These are phyloP conservation scores for Alternaria atra DNA, from an alignment of 2,329 filamentous ascomycete genomes.

Conservation along the genomic window DNA sequence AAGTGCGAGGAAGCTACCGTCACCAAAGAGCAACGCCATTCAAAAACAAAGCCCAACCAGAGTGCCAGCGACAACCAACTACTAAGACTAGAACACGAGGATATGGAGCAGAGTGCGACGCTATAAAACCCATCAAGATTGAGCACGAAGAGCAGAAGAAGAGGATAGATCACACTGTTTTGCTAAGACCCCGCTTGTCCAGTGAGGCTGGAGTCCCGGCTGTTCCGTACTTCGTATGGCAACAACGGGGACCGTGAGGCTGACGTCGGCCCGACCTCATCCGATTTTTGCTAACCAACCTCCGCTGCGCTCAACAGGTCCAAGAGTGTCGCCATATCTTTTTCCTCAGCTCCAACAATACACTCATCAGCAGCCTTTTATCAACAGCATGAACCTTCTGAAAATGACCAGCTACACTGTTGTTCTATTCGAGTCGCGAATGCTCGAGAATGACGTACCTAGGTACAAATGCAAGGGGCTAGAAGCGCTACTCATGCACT, in stretches of 20 bases:
- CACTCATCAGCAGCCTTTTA: neutral
- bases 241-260: neutral
- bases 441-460: neutral
- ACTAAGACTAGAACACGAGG: too few species aligned
- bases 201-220: neutral
- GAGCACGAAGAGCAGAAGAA: too few species aligned
- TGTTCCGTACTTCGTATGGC: neutral
- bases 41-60: too few species aligned
- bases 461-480: neutral
- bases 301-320: neutral
- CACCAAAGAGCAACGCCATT: neutral
- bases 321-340: too few species aligned
- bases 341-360: neutral
- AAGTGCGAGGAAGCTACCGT: neutral
- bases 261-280: neutral
- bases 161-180: neutral
- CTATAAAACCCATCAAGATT: too few species aligned
- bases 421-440: neutral
- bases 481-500: slow-evolving; percentile 6
- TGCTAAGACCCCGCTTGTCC: neutral
- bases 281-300: neutral
- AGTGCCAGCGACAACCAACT: too few species aligned
- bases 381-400: neutral
- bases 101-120: too few species aligned
- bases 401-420: neutral